Conservation (phyloP, 2,329 filamentous ascomycete species). For the Eutypa lata region DNA sequence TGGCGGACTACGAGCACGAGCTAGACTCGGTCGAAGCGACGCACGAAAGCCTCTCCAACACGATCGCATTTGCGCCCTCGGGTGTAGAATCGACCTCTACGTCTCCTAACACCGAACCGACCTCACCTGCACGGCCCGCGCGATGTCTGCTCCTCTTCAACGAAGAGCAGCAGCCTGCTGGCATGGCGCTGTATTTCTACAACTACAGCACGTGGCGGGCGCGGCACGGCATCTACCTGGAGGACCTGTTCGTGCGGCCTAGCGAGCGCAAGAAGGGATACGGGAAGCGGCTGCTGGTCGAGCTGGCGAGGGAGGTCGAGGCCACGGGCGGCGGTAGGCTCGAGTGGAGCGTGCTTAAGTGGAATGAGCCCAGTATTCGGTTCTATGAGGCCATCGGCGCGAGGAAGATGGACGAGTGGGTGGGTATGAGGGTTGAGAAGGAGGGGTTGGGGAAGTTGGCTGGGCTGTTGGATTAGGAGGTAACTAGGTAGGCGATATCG, state of each 20-base stretch:
- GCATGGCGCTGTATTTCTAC: conserved; percentile 90
- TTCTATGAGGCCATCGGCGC: conserved; percentile 79
- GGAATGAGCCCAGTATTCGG: conserved; percentile 86
- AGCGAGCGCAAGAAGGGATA: conserved; percentile 73
- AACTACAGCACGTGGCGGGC: conserved; percentile 94
- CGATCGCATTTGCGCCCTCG: conserved; percentile 72
- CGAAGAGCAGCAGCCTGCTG: conserved; percentile 49
- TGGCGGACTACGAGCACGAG: conserved; percentile 85
- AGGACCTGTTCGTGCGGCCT: conserved; percentile 83
- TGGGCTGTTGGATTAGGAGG: conserved; percentile 31
- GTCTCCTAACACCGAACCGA: conserved; percentile 48
- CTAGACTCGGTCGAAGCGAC: conserved; percentile 74
- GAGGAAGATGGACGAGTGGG: conserved; percentile 65
- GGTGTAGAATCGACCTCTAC: conserved; percentile 38
- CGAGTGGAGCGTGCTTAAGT: conserved; percentile 89
- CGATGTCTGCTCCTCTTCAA: conserved; percentile 69
- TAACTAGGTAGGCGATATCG: not conserved
- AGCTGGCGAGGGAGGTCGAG: conserved; percentile 75
- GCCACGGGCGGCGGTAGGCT: conserved; percentile 70
- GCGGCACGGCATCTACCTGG: conserved; percentile 85
- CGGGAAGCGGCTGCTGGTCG: conserved; percentile 70
- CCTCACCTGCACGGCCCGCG: conserved; percentile 59
- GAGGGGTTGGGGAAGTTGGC: conserved; percentile 62
- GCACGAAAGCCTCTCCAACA: conserved; percentile 65
- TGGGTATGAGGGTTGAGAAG: conserved; percentile 71